Conservation (phyloP, 192 early-diverging fungal species). For the Irineochytrium annulatum region DNA sequence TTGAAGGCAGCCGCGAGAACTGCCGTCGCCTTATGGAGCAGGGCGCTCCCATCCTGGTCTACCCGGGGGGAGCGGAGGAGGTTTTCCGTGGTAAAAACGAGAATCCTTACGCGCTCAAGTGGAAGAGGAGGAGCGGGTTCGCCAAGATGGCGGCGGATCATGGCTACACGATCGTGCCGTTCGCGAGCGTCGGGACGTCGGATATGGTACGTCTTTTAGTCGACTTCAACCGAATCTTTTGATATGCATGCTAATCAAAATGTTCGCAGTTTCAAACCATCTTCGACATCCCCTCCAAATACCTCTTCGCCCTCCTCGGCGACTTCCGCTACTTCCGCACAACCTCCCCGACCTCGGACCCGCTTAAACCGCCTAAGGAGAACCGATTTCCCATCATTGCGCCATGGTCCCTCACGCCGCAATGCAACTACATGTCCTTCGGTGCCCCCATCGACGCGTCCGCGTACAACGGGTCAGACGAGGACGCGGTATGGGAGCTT, state of each 20-base stretch:
- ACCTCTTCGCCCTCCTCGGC: background rate
- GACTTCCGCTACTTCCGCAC: background rate
- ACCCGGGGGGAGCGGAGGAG: constrained; percentile 28
- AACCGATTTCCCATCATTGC: background rate
- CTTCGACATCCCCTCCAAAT: background rate
- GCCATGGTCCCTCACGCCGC: background rate
- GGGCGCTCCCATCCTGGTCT: constrained; percentile 18
- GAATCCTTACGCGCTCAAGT: constrained; percentile 13
- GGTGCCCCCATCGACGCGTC: background rate
- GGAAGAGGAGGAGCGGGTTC: constrained; percentile 30
- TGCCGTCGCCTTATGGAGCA: constrained; percentile 20
- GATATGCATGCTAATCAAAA: background rate
- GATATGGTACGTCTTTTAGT: constrained; percentile 16
- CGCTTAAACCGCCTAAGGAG: too few relatives aligned
- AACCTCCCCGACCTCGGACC: background rate
- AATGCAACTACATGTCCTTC: background rate
- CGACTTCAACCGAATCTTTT: background rate
- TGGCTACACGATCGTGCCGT: constrained; percentile 32
- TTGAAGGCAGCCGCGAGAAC: constrained; percentile 7
- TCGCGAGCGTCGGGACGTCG: constrained; percentile 20
- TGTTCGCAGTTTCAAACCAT: background rate
- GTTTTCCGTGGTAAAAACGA: constrained; percentile 13
- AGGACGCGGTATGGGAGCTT: background rate
- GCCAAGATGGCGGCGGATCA: constrained; percentile 22
- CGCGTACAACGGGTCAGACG: background rate